Evolutionary conservation across 805 yeast genomes (phyloP).

Genomic region (Nakazawaea anatomiae): DNA sequence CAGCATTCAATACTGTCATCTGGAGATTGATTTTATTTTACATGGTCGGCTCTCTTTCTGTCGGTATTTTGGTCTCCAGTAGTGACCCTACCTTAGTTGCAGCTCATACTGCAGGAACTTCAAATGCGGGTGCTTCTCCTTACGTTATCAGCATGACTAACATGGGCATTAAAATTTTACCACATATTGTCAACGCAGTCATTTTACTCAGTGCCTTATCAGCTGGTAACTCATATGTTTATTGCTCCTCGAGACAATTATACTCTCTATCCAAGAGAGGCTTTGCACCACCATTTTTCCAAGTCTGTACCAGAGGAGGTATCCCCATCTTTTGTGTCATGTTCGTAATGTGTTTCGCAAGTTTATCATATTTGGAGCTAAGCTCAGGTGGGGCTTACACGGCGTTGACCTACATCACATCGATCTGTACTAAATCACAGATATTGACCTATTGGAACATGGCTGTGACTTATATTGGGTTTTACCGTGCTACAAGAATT

Average conservation of each 20-base stretch:
- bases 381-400: conserved; percentile 22
- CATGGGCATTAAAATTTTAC: conserved; percentile 57
- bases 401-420: conserved; percentile 8
- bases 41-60: conserved; percentile 36
- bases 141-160: conserved; percentile 72
- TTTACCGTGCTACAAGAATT: conserved; percentile 53
- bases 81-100: conserved; percentile 26
- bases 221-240: conserved; percentile 76
- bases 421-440: conserved; percentile 24
- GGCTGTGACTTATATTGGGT: conserved; percentile 51
- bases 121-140: conserved; percentile 75
- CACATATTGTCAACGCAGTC: conserved; percentile 71
- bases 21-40: conserved; percentile 39
- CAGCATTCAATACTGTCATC: conserved; percentile 35
- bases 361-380: conserved; percentile 51
- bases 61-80: conserved; percentile 31
- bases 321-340: conserved; percentile 59
- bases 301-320: conserved; percentile 57
- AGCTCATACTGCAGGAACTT: conserved; percentile 50
- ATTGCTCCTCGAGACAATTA: conserved; percentile 56
- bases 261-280: conserved; percentile 66
- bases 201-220: conserved; percentile 68
- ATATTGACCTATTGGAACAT: conserved; percentile 18
- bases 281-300: conserved; percentile 63
- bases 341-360: conserved; percentile 51